phyloP scores from a whole-genome alignment of 768 basidiomycete genomes.

The Cystofilobasidium capitatum region DNA sequence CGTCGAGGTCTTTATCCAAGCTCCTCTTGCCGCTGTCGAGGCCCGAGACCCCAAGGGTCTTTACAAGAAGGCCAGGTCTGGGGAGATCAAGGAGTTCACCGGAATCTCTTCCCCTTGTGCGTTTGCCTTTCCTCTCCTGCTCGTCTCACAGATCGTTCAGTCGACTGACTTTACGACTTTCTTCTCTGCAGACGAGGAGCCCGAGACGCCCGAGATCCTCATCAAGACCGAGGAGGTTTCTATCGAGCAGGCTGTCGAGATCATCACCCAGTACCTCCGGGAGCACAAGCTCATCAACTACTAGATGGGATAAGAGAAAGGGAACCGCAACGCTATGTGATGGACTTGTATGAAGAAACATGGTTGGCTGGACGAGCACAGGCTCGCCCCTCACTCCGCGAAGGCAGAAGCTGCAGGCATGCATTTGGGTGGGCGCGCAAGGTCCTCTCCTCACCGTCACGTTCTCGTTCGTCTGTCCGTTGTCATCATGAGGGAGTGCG shows the following conservation, averaged over 20 bases:
- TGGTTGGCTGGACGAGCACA: too few species aligned
- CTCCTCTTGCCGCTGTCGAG: constrained; percentile 78
- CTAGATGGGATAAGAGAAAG: not conserved
- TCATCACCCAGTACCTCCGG: constrained; percentile 69
- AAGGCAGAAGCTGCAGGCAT: too few species aligned
- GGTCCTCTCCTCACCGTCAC: too few species aligned
- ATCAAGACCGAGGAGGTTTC: constrained; percentile 74
- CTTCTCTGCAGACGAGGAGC: constrained; percentile 59
- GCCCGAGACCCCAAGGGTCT: constrained; percentile 91
- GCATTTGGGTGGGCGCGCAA: too few species aligned
- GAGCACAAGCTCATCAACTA: constrained; percentile 31
- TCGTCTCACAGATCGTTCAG: not conserved
- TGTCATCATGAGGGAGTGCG: too few species aligned
- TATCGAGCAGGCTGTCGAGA: constrained; percentile 64
- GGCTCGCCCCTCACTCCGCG: too few species aligned
- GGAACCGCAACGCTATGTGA: not conserved
- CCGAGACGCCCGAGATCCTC: constrained; percentile 75
- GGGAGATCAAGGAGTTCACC: constrained; percentile 97
- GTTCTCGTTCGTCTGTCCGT: too few species aligned
- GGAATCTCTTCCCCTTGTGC: constrained; percentile 76
- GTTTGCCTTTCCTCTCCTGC: not conserved
- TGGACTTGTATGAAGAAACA: too few species aligned
- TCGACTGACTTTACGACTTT: not conserved
- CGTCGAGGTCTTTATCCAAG: constrained; percentile 90
- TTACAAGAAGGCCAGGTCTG: constrained; percentile 90